A percentile compares a stretch with the other conserved stretches of the same genome.
These are phyloP conservation scores for Coccomyxa subellipsoidea DNA, from an alignment of 163 green algal species.

Conservation along the genomic window DNA sequence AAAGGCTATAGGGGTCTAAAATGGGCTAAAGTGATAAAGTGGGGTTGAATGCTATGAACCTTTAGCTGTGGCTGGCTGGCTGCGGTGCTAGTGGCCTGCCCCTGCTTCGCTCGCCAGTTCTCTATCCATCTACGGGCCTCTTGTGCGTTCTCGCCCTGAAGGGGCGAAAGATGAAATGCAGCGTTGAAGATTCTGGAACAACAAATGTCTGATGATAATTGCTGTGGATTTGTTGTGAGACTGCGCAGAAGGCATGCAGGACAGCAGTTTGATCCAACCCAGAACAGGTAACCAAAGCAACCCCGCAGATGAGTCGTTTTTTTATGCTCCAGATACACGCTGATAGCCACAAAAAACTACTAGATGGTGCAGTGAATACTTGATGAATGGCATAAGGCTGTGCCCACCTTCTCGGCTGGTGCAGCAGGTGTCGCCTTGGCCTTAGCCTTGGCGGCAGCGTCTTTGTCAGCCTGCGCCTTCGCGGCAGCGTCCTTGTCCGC, in stretches of 20 bases:
- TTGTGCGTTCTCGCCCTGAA: slow-evolving; percentile 21
- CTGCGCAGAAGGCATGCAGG: background rate
- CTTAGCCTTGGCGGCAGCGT: background rate
- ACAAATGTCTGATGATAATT: background rate
- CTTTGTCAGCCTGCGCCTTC: background rate
- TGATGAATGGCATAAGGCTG: too few relatives aligned
- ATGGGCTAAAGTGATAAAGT: background rate
- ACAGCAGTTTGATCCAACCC: background rate
- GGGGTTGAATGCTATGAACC: background rate
- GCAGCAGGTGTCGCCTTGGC: background rate
- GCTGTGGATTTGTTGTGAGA: background rate
- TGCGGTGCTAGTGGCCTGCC: background rate
- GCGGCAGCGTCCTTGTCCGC: background rate
- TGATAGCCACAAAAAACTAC: too few relatives aligned
- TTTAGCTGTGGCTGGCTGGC: background rate
- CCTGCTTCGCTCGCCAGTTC: slow-evolving; percentile 16
- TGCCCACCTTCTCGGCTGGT: background rate
- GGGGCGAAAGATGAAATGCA: slow-evolving; percentile 4
- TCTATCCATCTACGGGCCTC: slow-evolving; percentile 40
- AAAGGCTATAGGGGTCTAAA: too few relatives aligned
- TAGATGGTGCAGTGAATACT: too few relatives aligned
- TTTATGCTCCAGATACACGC: background rate
- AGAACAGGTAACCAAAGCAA: background rate
- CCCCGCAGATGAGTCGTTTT: background rate
- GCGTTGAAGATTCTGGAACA: too few relatives aligned